phyloP scores from a whole-genome alignment of 1,139 yeast species.

The Suhomyces bokatorum region DNA sequence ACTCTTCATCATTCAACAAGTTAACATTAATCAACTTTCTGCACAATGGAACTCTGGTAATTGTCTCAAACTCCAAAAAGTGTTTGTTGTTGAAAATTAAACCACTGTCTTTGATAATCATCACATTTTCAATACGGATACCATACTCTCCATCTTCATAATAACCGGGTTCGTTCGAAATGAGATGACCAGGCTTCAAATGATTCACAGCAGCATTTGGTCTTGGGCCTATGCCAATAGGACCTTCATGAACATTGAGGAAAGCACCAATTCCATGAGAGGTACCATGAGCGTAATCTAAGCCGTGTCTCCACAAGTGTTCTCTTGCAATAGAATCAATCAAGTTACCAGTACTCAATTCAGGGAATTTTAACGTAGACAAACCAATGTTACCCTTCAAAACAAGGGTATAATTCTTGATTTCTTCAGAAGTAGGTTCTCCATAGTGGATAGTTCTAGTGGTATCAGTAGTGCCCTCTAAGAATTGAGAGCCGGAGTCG shows the following conservation, averaged over 20 bases:
- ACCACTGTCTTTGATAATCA: slow-evolving; percentile 57
- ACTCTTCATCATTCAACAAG: slow-evolving; percentile 64
- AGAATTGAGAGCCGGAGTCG: slow-evolving; percentile 92
- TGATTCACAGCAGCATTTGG: slow-evolving; percentile 46
- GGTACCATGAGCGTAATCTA: slow-evolving; percentile 95
- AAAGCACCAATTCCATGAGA: slow-evolving; percentile 97
- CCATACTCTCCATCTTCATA: slow-evolving; percentile 94
- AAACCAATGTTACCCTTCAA: slow-evolving; percentile 89
- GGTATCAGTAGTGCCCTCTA: slow-evolving; percentile 95
- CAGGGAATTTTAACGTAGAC: slow-evolving; percentile 78
- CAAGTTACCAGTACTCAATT: slow-evolving; percentile 78
- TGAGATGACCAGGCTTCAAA: slow-evolving; percentile 70
- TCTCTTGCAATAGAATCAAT: slow-evolving; percentile 91
- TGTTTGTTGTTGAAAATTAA: slow-evolving; percentile 48
- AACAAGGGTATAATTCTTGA: slow-evolving; percentile 79
- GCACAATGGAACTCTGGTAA: slow-evolving; percentile 90
- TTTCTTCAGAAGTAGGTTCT: slow-evolving; percentile 66
- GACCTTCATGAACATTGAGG: slow-evolving; percentile 95
- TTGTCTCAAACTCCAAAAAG: slow-evolving; percentile 77
- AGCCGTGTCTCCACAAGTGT: slow-evolving; percentile 78
- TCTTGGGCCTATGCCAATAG: slow-evolving; percentile 85
- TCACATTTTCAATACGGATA: slow-evolving; percentile 85
- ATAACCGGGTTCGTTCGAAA: slow-evolving; percentile 95
- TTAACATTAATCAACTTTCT: slow-evolving; percentile 58
- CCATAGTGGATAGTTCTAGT: slow-evolving; percentile 90